A percentile compares a stretch with the other conserved stretches of the same genome.
phyloP scores from a whole-genome alignment of 768 basidiomycete species.

The Sporobolomyces pararoseus region DNA sequence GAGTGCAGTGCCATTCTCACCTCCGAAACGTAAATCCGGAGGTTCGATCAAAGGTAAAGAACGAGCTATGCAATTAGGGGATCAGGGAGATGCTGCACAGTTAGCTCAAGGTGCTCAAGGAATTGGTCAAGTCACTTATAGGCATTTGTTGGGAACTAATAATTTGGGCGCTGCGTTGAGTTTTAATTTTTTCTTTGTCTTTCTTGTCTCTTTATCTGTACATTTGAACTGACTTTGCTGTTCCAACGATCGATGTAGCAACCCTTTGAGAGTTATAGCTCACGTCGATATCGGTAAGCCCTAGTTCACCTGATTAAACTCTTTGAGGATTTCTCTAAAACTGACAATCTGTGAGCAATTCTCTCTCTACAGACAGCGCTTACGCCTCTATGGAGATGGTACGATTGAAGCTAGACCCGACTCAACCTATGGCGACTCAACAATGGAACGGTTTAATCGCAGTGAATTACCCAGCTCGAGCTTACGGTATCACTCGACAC shows the following conservation, averaged over 20 bases:
- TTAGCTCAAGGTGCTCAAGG: neutral
- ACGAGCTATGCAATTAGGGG: neutral
- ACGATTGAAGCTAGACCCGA: conserved; percentile 59
- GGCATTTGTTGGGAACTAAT: conserved; percentile 24
- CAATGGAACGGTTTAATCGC: conserved; percentile 87
- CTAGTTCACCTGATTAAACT: too few relatives aligned
- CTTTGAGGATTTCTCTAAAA: too few relatives aligned
- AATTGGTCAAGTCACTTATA: conserved; percentile 52
- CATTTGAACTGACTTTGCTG: too few relatives aligned
- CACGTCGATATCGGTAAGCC: too few relatives aligned
- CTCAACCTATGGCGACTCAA: conserved; percentile 45
- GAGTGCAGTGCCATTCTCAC: conserved; percentile 18
- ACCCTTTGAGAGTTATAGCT: too few relatives aligned
- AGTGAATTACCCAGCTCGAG: conserved; percentile 89
- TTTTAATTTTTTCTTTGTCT: too few relatives aligned
- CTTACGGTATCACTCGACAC: conserved; percentile 89
- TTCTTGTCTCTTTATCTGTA: too few relatives aligned
- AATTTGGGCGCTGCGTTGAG: too few relatives aligned
- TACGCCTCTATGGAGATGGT: conserved; percentile 82
- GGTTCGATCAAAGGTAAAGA: conserved; percentile 43
- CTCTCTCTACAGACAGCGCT: conserved; percentile 68
- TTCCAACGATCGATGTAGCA: too few relatives aligned
- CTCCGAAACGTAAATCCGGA: conserved; percentile 31
- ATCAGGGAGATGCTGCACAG: conserved; percentile 49
- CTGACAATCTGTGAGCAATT: too few relatives aligned